Base-by-base conservation (phyloP, 2,329 filamentous ascomycete species). In the Verticillium zaregamsianum region DNA sequence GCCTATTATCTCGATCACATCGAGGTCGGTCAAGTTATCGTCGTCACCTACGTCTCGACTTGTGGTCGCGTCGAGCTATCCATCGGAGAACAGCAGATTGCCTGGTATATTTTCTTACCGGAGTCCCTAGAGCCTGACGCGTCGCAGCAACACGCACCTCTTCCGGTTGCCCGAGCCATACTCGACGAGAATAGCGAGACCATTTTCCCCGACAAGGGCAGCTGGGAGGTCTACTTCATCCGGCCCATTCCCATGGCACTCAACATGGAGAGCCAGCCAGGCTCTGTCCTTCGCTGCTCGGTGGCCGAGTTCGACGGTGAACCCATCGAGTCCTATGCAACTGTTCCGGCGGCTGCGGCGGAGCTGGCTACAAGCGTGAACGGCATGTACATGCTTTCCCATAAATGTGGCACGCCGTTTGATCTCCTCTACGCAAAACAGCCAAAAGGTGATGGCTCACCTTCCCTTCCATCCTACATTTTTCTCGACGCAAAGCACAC, bases 31-130 rank as follows among this genome's bases (percentile, higher is more conserved):
- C 59, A 64, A 5, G 60, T 65, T 2, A 31, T 66, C 25, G 55
- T 56, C 12, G 57, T 62, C 31, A 63, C 55, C n/a, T 66, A 65
- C 58, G 60, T 59, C 17, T 64, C 64, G 2, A 11, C 9, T 14
- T 25, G 57, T 9, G 59, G 60, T 4, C 59, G 60, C 54, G 45
- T 68, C 45, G 32, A 60, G 31, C 32, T 68, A 15, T 54, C 63
- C 25, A 58, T 61, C 6, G 60, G 39, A 15, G 32, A 58, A 5
- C 28, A 45, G 15, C 20, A 32, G 3, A 32, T 68, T 28, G 59
- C 55, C 1, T 68, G 67, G 67, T 58, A 40, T 23, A 39, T 68
- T 4, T 66, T 61, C 57, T 32, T 33, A 15, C 45, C n/a, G 11
- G n/a, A 23, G 8, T 20, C 45, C 8, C n/a, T 25, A 2, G 45